Conservation (phyloP, 768 basidiomycete species). For the Termitomyces sp. region DNA sequence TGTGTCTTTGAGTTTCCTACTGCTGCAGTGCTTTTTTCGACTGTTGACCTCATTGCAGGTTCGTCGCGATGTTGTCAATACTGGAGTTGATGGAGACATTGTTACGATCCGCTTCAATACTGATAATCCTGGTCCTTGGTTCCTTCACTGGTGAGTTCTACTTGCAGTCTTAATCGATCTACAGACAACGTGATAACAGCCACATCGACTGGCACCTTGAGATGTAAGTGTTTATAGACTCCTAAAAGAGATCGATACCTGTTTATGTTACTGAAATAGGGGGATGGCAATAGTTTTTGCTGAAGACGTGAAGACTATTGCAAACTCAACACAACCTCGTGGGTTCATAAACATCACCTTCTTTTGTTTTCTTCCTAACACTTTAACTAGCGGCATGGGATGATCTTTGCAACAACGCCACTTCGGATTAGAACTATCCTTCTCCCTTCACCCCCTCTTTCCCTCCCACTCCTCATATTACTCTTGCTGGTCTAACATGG, state of each 20-base stretch:
- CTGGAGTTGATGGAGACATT: constrained; percentile 9
- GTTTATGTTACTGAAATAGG: neutral
- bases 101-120: constrained; percentile 35
- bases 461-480: neutral
- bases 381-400: neutral
- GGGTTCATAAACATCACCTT: neutral
- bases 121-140: constrained; percentile 30
- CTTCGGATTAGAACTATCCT: neutral
- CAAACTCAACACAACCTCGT: neutral
- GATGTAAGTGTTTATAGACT: neutral
- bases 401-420: neutral
- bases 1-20: neutral
- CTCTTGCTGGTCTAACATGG: neutral
- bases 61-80: constrained; percentile 19
- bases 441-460: too few relatives aligned
- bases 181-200: neutral
- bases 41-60: neutral
- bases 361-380: neutral
- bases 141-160: neutral
- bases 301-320: constrained; percentile 16
- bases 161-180: neutral
- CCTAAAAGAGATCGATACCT: neutral
- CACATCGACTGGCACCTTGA: constrained; percentile 7
- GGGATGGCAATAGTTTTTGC: constrained; percentile 27
- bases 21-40: neutral